Conservation (phyloP, 108 stramenopile genomes). For the Nitzschia palea region DNA sequence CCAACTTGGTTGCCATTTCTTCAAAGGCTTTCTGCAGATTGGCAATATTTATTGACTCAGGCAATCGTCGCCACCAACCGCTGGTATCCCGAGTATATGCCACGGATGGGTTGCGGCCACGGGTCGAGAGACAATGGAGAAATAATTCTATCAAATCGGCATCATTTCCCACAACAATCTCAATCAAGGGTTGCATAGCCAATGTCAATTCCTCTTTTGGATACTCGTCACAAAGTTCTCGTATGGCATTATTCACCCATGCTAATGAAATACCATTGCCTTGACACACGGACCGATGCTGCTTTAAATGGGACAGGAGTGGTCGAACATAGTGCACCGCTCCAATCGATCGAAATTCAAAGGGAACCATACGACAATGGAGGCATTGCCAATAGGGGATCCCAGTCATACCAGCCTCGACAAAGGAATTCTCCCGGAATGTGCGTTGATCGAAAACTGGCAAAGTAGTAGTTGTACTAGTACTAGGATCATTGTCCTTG, state of each 20-base stretch:
- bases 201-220: not conserved
- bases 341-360: slow-evolving; percentile 43
- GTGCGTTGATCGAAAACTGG: not conserved
- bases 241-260: slow-evolving; percentile 8
- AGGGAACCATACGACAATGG: slow-evolving; percentile 49
- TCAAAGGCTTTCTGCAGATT: slow-evolving; percentile 12
- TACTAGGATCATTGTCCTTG: not conserved
- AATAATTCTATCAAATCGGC: not conserved
- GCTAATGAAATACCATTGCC: slow-evolving; percentile 15
- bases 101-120: not conserved
- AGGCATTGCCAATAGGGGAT: slow-evolving; percentile 34
- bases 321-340: slow-evolving; percentile 30
- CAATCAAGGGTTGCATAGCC: not conserved
- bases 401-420: slow-evolving; percentile 2
- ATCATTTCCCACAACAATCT: slow-evolving; percentile 12
- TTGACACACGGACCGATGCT: slow-evolving; percentile 12
- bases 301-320: not conserved
- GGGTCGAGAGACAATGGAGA: not conserved
- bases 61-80: slow-evolving; percentile 21
- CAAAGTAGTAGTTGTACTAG: no score
- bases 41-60: slow-evolving; percentile 8
- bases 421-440: slow-evolving; percentile 19
- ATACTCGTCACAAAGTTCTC: not conserved
- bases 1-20: not conserved
- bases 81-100: not conserved